Base-by-base conservation (phyloP, 352 stramenopile genomes). In the Pythium insidiosum region DNA sequence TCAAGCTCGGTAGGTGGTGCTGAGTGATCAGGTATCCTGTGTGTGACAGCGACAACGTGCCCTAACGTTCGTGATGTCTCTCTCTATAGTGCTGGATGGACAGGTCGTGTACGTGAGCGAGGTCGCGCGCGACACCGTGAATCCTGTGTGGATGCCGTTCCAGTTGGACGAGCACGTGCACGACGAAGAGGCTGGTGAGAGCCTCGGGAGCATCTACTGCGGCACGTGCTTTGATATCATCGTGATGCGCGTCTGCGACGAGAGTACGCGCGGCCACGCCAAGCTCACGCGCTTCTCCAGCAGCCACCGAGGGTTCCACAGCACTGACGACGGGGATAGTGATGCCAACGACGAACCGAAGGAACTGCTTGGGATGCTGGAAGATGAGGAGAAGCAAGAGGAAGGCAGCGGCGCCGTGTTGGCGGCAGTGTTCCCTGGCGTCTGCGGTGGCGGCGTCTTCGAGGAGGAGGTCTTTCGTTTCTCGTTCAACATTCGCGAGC, bases 141-240 rank as follows among this genome's bases (percentile, higher is more conserved):
- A 90, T 50, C 77, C 77, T 10, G 74, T 90, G 51, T 90, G 77
- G 77, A 67, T 90, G 50, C 77, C 77, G 7, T 88, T 90, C 48
- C 60, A 86, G 53, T 69, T 64, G 7, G 62, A 80, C 20, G 48
- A 68, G 47, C 34, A 52, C 13, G 26, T 57, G 34, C 47, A 31
- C 30, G 58, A 69, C 23, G 54, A 54, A 19, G 38, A 48, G 25
- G 34, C 29, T 3, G 43, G 23, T 13, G 37, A 43, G 37, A 56
- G 51, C 33, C 48, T 71, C 11, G 55, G 68, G 44, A 60, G 61
- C 39, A 43, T 83, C 38, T 67, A 66, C 38, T 64, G 68, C 25
- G 60, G 68, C 38, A 77, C 70, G 37, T 53, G 53, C 43, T 85
- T 88, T 47, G 66, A 84, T 16, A 63, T 88, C 47, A 49, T 80